phyloP scores from a whole-genome alignment of 208 protist genomes.

The Crithidia bombi region DNA sequence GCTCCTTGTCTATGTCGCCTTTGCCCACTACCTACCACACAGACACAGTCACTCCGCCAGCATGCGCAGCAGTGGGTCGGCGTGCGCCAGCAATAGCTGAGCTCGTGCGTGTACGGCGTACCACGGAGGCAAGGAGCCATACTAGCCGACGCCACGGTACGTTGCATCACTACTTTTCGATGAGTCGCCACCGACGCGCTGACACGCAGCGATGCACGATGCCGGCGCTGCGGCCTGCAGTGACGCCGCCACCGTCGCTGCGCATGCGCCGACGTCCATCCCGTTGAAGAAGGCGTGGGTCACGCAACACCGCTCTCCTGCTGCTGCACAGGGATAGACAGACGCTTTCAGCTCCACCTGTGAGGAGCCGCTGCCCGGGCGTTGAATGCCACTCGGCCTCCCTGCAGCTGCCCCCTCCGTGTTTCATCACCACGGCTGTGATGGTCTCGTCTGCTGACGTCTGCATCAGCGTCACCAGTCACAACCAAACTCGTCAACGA shows the following conservation, averaged over 20 bases:
- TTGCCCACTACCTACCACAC: neutral
- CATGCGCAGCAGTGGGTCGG: constrained; percentile 26
- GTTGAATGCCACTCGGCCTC: too few species aligned
- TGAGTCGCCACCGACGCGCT: too few species aligned
- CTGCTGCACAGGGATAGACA: too few species aligned
- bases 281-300: constrained; percentile 24
- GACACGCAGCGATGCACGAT: constrained; percentile 22
- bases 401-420: too few species aligned
- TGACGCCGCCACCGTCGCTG: neutral
- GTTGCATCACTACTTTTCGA: too few species aligned
- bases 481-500: too few species aligned
- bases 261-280: neutral
- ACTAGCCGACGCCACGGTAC: constrained; percentile 8
- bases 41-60: constrained; percentile 29
- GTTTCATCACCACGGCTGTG: too few species aligned
- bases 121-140: constrained; percentile 30
- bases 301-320: neutral
- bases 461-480: too few species aligned
- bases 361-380: too few species aligned
- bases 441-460: too few species aligned
- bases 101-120: constrained; percentile 41
- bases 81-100: constrained; percentile 46
- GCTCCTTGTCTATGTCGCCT: neutral
- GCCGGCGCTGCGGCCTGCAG: constrained; percentile 11
- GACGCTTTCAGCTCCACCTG: too few species aligned